These are phyloP conservation scores for Colletotrichum neosansevieriae DNA, from an alignment of 2,329 filamentous ascomycete species.

Conservation along the genomic window DNA sequence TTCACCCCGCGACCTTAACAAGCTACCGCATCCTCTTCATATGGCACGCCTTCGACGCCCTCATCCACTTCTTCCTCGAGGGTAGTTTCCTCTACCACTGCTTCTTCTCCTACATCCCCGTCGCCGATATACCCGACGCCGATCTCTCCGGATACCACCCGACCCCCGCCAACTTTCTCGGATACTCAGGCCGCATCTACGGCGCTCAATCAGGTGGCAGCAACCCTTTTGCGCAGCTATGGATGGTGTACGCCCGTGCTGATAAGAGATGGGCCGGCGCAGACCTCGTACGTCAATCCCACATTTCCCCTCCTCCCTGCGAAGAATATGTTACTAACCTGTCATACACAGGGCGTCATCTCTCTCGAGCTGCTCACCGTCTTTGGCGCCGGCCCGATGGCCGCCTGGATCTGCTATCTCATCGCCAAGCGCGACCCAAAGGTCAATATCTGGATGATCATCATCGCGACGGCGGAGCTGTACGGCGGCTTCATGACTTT, in stretches of 20 bases:
- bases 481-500: conserved; percentile 81
- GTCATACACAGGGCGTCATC: conserved; percentile 61
- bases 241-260: conserved; percentile 77
- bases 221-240: conserved; percentile 69
- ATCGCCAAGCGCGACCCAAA: conserved; percentile 66
- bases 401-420: conserved; percentile 70
- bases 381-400: conserved; percentile 70
- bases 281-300: conserved; percentile 62
- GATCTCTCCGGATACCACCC: conserved; percentile 55
- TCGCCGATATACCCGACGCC: conserved; percentile 50
- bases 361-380: conserved; percentile 76
- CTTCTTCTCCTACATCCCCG: conserved; percentile 75
- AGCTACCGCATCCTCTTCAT: conserved; percentile 84
- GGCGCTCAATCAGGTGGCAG: conserved; percentile 68
- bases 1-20: conserved; percentile 62
- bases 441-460: conserved; percentile 71
- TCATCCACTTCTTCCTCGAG: conserved; percentile 93
- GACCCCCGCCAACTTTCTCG: conserved; percentile 66
- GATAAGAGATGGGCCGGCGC: conserved; percentile 73
- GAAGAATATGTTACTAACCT: conserved; percentile 1
- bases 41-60: conserved; percentile 93
- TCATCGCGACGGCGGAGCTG: conserved; percentile 74
- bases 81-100: conserved; percentile 93
- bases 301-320: no score
- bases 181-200: conserved; percentile 62